Base-by-base conservation (phyloP, 2,329 filamentous ascomycete genomes). In the Nectriaceae sp. region DNA sequence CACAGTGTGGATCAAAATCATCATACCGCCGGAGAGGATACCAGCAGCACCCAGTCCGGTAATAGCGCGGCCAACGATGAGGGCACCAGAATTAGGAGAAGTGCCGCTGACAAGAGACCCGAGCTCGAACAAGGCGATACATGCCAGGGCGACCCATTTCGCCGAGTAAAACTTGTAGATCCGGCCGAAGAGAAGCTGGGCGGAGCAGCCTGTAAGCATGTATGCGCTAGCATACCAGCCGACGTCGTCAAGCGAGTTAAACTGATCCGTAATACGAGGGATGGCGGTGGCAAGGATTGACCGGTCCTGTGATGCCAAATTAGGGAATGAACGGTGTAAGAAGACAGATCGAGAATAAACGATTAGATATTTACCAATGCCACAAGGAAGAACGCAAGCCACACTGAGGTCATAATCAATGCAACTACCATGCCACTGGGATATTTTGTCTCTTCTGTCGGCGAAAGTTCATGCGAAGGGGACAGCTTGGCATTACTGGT, bases 141-240 rank as follows among this genome's bases (percentile, higher is more conserved):
- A 36, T 22, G 1, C 19, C 3, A 44, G n/a, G 11, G 22, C 21
- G 8, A 36, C 10, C 31, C 33, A 19, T 21, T 44, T 29, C 31
- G 42, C 26, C 26, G 42, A 16, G 33, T 37, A 37, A 16, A 37
- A 18, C 33, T 37, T 11, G 18, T 37, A 37, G 33, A 37, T 11
- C 10, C 33, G 33, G 16, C 33, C 33, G 33, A 11, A 37, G 10
- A 37, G 33, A 6, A 37, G 33, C 10, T 38, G 18, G 33, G 26
- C n/a, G 19, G 4, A n/a, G 4, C 43, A 52, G 16, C 47, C 39
- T 11, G 56, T 55, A 31, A 60, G 46, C 11, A 69, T 54, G 46
- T 69, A 69, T 38, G 68, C 65, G 20, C 46, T 66, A 3, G 69
- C 71, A 41, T 75, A 75, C 73, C 73, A 76, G 40, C 70, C 71